These are phyloP conservation scores for Candida nanaspora DNA, from an alignment of 805 yeast species.

Conservation along the genomic window DNA sequence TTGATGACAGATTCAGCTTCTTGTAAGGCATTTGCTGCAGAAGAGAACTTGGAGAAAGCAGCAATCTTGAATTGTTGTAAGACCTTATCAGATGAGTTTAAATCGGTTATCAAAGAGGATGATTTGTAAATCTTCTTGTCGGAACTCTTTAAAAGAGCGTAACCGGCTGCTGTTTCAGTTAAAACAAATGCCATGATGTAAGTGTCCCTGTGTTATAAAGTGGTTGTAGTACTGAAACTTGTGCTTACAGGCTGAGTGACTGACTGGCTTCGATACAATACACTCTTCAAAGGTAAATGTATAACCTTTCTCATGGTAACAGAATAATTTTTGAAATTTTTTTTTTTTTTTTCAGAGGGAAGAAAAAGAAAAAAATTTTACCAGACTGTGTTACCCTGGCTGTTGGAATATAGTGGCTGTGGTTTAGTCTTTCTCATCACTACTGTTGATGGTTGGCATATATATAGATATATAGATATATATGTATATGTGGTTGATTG, in stretches of 20 bases:
- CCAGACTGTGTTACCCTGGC: neutral
- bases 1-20: conserved; percentile 90
- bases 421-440: too few species aligned
- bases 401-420: too few species aligned
- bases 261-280: neutral
- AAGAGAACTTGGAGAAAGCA: conserved; percentile 88
- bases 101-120: conserved; percentile 61
- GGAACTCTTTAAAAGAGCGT: conserved; percentile 93
- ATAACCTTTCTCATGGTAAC: too few species aligned
- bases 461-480: too few species aligned
- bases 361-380: neutral
- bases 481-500: too few species aligned
- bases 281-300: neutral
- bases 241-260: neutral
- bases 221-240: neutral
- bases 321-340: neutral
- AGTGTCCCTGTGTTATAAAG: neutral
- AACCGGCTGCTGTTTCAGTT: conserved; percentile 98
- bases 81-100: conserved; percentile 78
- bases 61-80: conserved; percentile 87
- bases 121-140: conserved; percentile 96
- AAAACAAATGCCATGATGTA: conserved; percentile 71
- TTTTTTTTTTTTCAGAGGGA: neutral
- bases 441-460: neutral
- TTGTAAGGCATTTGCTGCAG: conserved; percentile 94